These are phyloP conservation scores for Trametes sp. DNA, from an alignment of 1,284 basidiomycete genomes.

Conservation along the genomic window DNA sequence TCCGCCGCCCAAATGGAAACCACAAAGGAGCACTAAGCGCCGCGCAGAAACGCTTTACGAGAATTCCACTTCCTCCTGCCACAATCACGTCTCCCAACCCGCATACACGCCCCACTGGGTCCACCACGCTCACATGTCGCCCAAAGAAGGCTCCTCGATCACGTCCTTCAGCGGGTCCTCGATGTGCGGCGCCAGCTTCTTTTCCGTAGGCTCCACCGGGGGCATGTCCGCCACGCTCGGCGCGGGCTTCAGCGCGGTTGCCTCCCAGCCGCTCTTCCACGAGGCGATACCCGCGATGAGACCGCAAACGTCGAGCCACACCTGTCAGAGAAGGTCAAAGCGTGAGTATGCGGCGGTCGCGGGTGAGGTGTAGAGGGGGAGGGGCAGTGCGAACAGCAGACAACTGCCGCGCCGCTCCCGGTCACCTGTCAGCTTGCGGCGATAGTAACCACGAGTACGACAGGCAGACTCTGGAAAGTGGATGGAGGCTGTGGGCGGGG, in stretches of 20 bases:
- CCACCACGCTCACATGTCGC: conserved; percentile 25
- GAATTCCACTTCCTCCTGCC: neutral
- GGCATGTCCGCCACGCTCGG: conserved; percentile 7
- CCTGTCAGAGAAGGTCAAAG: conserved; percentile 47
- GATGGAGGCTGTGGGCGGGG: neutral
- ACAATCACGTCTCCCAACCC: neutral
- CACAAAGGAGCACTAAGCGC: neutral
- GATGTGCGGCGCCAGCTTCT: conserved; percentile 29
- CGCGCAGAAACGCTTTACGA: neutral
- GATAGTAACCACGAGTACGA: neutral
- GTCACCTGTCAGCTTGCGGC: neutral
- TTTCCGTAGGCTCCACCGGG: conserved; percentile 21
- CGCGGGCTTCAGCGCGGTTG: conserved; percentile 60
- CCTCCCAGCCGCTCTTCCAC: conserved; percentile 79
- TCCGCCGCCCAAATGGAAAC: conserved; percentile 3
- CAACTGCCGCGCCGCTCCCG: neutral
- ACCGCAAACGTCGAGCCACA: conserved; percentile 69
- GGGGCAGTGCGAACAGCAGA: neutral
- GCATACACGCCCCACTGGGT: neutral
- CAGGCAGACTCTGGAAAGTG: neutral
- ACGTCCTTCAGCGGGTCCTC: conserved; percentile 31
- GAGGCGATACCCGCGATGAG: conserved; percentile 68
- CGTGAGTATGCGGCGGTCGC: conserved; percentile 1
- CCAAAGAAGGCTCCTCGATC: conserved; percentile 28
- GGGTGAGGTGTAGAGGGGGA: neutral